Evolutionary conservation across 768 basidiomycete genomes (phyloP).

Genomic region (Tricholoma sp.): DNA sequence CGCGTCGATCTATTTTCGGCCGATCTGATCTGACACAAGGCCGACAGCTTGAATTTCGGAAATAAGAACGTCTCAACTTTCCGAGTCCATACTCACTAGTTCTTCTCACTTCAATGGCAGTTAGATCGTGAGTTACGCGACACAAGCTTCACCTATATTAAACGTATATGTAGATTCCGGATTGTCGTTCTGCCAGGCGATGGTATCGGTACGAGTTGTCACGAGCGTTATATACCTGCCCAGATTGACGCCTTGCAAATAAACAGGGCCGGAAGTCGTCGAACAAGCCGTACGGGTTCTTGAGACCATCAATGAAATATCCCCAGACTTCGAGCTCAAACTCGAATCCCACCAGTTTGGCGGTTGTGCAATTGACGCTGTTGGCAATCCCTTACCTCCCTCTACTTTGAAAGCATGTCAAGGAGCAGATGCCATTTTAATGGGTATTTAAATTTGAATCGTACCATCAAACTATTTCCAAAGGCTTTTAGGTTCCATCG

Average conservation of each 20-base stretch:
- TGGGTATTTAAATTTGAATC: slow-evolving; percentile 54
- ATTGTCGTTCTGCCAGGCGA: slow-evolving; percentile 93
- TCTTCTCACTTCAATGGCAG: slow-evolving; percentile 27
- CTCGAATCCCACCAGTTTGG: slow-evolving; percentile 82
- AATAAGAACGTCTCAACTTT: not conserved
- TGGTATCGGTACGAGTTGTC: slow-evolving; percentile 72
- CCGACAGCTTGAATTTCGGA: slow-evolving; percentile 7
- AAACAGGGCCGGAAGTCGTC: slow-evolving; percentile 82
- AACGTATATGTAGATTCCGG: slow-evolving; percentile 55
- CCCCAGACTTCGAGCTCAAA: slow-evolving; percentile 61
- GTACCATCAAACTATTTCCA: not conserved
- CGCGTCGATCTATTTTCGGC: not conserved
- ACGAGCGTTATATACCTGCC: not conserved
- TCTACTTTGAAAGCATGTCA: slow-evolving; percentile 85
- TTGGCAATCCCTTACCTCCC: slow-evolving; percentile 80
- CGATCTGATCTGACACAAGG: not conserved
- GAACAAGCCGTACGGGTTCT: slow-evolving; percentile 82
- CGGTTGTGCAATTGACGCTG: slow-evolving; percentile 86
- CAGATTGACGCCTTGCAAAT: slow-evolving; percentile 3
- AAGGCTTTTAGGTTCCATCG: slow-evolving; percentile 71
- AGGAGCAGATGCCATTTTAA: slow-evolving; percentile 90
- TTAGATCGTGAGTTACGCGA: slow-evolving; percentile 36
- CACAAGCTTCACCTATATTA: not conserved
- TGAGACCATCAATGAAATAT: slow-evolving; percentile 58
- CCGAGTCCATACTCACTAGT: too few species aligned